Conservation (phyloP, 2,329 filamentous ascomycete species). For the Fusarium sp. region DNA sequence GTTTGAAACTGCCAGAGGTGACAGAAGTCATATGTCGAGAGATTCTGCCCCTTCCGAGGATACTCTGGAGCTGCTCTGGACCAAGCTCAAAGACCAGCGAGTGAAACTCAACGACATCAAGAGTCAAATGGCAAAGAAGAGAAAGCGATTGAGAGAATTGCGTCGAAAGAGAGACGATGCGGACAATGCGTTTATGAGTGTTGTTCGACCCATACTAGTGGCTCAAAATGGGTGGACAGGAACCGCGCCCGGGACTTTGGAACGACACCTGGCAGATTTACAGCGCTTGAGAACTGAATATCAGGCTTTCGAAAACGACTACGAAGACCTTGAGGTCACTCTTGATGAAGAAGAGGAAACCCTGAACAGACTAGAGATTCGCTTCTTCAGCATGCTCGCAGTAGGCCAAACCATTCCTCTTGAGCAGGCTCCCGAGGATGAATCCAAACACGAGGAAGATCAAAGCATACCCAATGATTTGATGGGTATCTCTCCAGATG, state of each 20-base stretch:
- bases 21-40: constrained; percentile 24
- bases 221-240: constrained; percentile 41
- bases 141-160: constrained; percentile 51
- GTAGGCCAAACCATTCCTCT: constrained; percentile 45
- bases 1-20: constrained; percentile 23
- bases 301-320: constrained; percentile 53
- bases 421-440: constrained; percentile 12
- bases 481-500: constrained; percentile 54
- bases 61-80: constrained; percentile 54
- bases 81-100: constrained; percentile 54
- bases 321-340: constrained; percentile 54
- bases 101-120: constrained; percentile 50
- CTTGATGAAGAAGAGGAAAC: constrained; percentile 56
- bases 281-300: constrained; percentile 57
- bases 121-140: constrained; percentile 51
- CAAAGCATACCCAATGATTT: constrained; percentile 52
- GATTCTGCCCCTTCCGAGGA: constrained; percentile 48
- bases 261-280: constrained; percentile 53
- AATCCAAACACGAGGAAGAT: constrained; percentile 19
- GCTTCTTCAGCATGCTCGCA: constrained; percentile 56
- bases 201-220: constrained; percentile 55
- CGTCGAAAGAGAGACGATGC: constrained; percentile 53
- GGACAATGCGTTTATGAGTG: constrained; percentile 58
- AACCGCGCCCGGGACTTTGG: constrained; percentile 45
- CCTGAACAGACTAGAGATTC: constrained; percentile 54